Base-by-base conservation (phyloP, 2,329 filamentous ascomycete genomes). In the Hypoxylon sp. region DNA sequence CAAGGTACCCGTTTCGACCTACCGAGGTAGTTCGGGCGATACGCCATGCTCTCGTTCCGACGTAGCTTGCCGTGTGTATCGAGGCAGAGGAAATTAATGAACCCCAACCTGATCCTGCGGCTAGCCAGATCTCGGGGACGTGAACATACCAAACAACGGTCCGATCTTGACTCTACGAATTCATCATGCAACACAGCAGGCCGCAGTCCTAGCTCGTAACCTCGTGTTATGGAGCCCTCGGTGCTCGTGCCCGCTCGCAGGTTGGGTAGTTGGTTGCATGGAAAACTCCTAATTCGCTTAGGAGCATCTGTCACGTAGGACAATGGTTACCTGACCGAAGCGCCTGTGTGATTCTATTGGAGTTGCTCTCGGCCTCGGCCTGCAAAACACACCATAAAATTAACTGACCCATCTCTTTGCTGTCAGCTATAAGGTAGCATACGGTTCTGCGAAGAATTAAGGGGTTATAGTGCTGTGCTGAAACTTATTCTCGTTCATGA, bases 61-160 rank as follows among this genome's bases (percentile, higher is more conserved):
- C 14, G 45, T 28, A 28, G 38, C 30, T 20, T 52, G 20, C 56
- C 57, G 56, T 28, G 14, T 32, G 42, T 48, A 24, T 59, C 49
- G 54, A 60, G 58, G 36, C 18, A 40, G 32, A 18, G 7, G 46
- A 33, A 38, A 55, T 61, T 49, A 24, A 11, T 18, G 30, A 60
- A 50, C 36, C 54, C 46, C 20, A 42, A 40, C 51, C n/a, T 67
- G 64, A 70, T 71, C 51, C 65, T 66, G 70, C 62, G 51, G 55
- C 55, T 70, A 71, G 64, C 70, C 69, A 66, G 60, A 61, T 61
- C 49, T 57, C 61, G 65, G 65, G 24, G 53, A 20, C 16, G 40
- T 40, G 38, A 50, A 32, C 52, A 22, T 9, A 30, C 52, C 54
- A 44, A 28, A 18, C 46, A 38, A 14, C 40, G 46, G 33, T 16